Base-by-base conservation (phyloP, 2,329 filamentous ascomycete genomes). In the Arthrinium puccinioides region DNA sequence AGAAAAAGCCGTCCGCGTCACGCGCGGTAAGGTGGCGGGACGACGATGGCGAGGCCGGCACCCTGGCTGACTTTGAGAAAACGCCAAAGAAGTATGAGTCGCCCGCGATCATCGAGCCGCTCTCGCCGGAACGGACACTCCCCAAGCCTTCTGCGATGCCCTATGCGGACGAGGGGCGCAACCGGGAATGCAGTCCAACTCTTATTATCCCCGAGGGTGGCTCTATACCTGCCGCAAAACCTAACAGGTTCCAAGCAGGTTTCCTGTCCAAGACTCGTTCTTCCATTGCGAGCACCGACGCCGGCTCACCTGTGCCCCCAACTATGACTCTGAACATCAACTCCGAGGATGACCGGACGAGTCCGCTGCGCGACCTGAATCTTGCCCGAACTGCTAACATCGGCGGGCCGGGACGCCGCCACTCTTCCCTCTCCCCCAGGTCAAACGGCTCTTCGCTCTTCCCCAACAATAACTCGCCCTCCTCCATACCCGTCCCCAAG, bases 21-120 rank as follows among this genome's bases (percentile, higher is more conserved):
- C 77, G 89, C 42, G 82, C 74, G 31, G 90, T 98, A 6, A 78
- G 90, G 46, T 98, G 92, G 92, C 81, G 87, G 41, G 92, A 97
- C 51, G 92, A 97, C 51, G 87, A 77, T 53, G 66, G 82, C 3
- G 84, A 94, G 53, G 79, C 90, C 36, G 89, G 88, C 18, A 81
- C 82, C 1, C 66, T 97, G 39, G 88, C 85, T 9, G 92, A 97
- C 56, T 96, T 90, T 55, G 86, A 90, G 54, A 87, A 87, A 62
- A 96, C 90, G 3, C 90, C 92, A 1, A 76, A 88, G 57, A 84
- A 82, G 54, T 60, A 73, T 8, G 67, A 75, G 13, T 68, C 69
- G 3, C 74, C 76, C 1, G 75, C 79, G 6, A n/a, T n/a, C n/a
- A n/a, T n/a, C n/a, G 74, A 79, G 34, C 60, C 61, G 32, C 44